Evolutionary conservation across 176 grass and related monocot species (phyloP), one percentile per base, ranked within the genome.

Genomic region (Puya raimondii): DNA sequence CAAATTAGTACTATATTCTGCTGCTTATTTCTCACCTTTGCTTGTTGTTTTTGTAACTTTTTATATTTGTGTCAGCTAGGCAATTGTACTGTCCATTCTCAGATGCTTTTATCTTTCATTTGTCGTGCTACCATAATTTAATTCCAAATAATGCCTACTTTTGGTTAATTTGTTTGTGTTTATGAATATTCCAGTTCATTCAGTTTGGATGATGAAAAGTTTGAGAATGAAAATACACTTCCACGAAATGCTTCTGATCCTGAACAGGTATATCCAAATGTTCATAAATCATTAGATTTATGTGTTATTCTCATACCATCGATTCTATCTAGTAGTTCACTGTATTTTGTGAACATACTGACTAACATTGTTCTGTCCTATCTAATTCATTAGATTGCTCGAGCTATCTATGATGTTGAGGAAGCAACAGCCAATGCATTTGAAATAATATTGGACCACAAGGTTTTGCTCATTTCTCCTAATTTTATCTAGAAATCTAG

Each of bases 321-420:
- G 16, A 18, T 21, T 61, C 7, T 18, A 20, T 42, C 33, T 42
- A 61, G 16, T 9, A 22, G 56, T 61, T 61, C 3, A 16, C 21
- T 61, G 16, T 61, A 20, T 61, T 9, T 18, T 18, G 9, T n/a
- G 21, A 61, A 9, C 17, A 61, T 61, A 61, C 21, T 47, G 73
- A 67, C 50, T 63, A 51, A 69, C n/a, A 48, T 83, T 80, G 73
- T 75, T 58, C 63, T 33, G 64, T 52, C 50, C 57, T 53, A 52
- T 73, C 7, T 79, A 54, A 65, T 70, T 12, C 72, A 47, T 68
- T 64, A 99, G 94, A 89, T 99, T 84, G 66, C 71, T 72, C 82
- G 80, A 77, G 94, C 94, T 58, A 89, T 93, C 77, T 90, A 90
- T 12, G 94, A 99, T 76, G 84, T 88, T 70, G 89, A 93, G 87